Percentiles rank a stretch among this genome's conserved stretches.
phyloP scores from a whole-genome alignment of 1,284 basidiomycete genomes.

The Lignosus rhinocerotis region DNA sequence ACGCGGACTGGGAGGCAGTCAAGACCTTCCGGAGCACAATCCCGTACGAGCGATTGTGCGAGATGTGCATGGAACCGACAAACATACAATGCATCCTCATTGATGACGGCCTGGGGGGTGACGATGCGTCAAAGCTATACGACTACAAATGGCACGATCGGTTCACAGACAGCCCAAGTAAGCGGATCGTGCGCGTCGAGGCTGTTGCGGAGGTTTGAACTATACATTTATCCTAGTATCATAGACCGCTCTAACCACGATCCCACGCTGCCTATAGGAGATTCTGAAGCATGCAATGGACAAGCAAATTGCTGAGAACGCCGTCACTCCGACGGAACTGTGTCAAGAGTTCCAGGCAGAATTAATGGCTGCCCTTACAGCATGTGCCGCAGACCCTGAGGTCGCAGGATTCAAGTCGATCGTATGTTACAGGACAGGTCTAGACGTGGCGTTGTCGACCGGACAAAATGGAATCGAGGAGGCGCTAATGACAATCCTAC shows the following conservation, averaged over 20 bases:
- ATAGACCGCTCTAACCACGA: too few species aligned
- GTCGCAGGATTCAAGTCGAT: constrained; percentile 78
- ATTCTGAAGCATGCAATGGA: constrained; percentile 37
- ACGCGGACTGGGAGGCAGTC: constrained; percentile 58
- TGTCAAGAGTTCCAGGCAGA: constrained; percentile 36
- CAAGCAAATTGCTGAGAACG: constrained; percentile 23
- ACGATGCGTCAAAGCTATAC: constrained; percentile 44
- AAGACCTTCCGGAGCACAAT: constrained; percentile 45
- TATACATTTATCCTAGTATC: too few species aligned
- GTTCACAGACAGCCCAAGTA: constrained; percentile 51
- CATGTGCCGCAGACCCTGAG: constrained; percentile 41
- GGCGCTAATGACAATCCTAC: constrained; percentile 19
- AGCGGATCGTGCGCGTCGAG: constrained; percentile 68
- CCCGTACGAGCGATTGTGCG: constrained; percentile 59
- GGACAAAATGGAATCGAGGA: constrained; percentile 18
- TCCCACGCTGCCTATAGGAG: constrained; percentile 25
- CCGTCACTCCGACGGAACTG: constrained; percentile 20
- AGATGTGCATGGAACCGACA: constrained; percentile 49
- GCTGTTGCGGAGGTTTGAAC: constrained; percentile 59
- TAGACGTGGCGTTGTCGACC: constrained; percentile 44
- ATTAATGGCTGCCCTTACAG: constrained; percentile 36
- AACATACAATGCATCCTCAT: constrained; percentile 66
- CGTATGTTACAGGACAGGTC: constrained; percentile 71
- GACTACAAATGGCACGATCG: constrained; percentile 60
- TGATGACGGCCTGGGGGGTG: constrained; percentile 64